Base-by-base conservation (phyloP, 1,284 basidiomycete species). In the Ganoderma sp. region DNA sequence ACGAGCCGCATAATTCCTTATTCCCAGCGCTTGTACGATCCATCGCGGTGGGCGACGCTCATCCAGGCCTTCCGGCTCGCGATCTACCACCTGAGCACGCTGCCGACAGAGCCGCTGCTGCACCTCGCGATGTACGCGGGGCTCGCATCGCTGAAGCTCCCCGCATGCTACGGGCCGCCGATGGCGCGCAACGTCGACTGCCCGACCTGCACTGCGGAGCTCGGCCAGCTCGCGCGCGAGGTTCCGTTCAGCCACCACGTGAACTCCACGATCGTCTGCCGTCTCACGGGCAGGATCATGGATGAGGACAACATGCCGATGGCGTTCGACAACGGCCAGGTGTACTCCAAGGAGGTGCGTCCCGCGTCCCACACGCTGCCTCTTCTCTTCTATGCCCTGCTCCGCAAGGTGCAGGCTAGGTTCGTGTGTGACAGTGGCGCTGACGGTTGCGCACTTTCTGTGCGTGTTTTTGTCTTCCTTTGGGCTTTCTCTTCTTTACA, bases 241-340 rank as follows among this genome's bases (percentile, higher is more conserved):
- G 95, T 98, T 0, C 97, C 98, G 0, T 92, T 90, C 79, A 95
- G 92, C 71, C 97, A 99, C 81, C 96, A 98, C 78, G 90, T 92
- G 61, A 98, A 97, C 77, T 98, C 96, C 59, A 97, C 95, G 0
- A 93, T 99, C 67, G 96, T 99, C 14, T 99, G 98, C 78, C 82
- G 89, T 56, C 87, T 98, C 73, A 94, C 87, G 67, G 97, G 97
- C 32, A 91, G 90, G 78, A 95, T 99, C 69, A 98, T 99, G 91
- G 92, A 98, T 75, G 96, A 90, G 71, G 90, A 96, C 77, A 97
- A 97, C 75, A 92, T 90, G 82, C 94, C 94, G 1, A 87, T 96
- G 88, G 92, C 89, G n/a, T 93, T 99, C 76, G 94, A 95, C 0
- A 92, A 94, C 71, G 97, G 97, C 3, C 87, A 93, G 73, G 96